Evolutionary conservation across 2,329 filamentous ascomycete genomes (phyloP), one percentile per base, ranked within the genome.

Genomic region (Sporothrix brasiliensis): DNA sequence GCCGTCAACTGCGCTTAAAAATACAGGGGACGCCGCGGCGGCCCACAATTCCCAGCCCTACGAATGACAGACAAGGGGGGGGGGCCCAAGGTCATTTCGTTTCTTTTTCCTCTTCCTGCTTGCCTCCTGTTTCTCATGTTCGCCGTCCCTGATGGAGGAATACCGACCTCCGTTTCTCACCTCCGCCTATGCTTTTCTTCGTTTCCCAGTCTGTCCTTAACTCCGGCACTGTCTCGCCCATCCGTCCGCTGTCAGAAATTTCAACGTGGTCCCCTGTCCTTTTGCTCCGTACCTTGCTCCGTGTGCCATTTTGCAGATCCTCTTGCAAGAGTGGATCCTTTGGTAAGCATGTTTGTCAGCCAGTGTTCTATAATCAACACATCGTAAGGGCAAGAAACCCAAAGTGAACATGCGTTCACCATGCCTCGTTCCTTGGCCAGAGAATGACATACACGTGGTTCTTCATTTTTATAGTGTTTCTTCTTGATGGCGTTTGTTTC

Each of bases 31-130:
- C 1, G 34, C 34, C 3, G 7, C 5, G 4, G 34, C 56, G 39
- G 21, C 24, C 56, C 56, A 61, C 56, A 61, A 41, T 44, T 44
- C 34, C 56, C 39, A 61, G 56, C 56, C 56, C 56, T 61, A 61
- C 34, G 56, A 44, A 10, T 10, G 49, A n/a, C 16, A 14, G 27
- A 39, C 54, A 58, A 13, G 54, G 56, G 56, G 9, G n/a, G n/a
- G n/a, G n/a, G n/a, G n/a, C n/a, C 4, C 34, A 24, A 44, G 56
- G 34, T 60, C 56, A 24, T 61, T 24, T 60, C 34, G 10, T n/a
- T 54, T 21, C 4, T 41, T 1, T 60, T 41, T 4, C 19, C 13
- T 41, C 34, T 14, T 24, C 44, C 21, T 24, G 34, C 11, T 41
- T 39, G 4, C 16, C 3, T 58, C n/a, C 11, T 16, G 27, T 30